Evolutionary conservation across 129 eudicot species (phyloP).

Genomic region (Lactuca saligna): DNA sequence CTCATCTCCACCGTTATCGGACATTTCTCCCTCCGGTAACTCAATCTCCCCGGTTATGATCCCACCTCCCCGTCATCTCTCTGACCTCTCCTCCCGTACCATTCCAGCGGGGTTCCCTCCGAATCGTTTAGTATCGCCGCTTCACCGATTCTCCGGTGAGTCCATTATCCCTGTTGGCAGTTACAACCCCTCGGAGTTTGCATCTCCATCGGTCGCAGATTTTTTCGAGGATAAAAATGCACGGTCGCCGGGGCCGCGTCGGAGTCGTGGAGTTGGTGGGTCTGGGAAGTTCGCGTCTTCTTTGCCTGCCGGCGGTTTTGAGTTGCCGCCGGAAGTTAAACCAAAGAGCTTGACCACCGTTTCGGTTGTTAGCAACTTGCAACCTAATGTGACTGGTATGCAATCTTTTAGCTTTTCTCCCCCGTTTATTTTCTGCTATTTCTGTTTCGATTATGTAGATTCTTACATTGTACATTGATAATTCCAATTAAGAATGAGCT

Average conservation of each 20-base stretch:
- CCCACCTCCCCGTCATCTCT: conserved; percentile 71
- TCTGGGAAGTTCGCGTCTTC: conserved; percentile 60
- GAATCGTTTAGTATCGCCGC: conserved; percentile 47
- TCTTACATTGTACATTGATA: not conserved
- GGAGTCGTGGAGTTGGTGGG: conserved; percentile 25
- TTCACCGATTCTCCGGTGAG: conserved; percentile 38
- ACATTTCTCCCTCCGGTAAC: conserved; percentile 59
- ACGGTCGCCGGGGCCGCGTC: conserved; percentile 35
- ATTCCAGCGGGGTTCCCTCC: conserved; percentile 30
- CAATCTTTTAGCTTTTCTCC: not conserved
- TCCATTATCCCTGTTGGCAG: conserved; percentile 33
- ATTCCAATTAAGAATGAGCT: not conserved
- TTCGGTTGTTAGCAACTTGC: conserved; percentile 41
- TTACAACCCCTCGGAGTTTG: conserved; percentile 42
- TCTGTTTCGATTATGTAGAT: not conserved
- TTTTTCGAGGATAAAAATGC: conserved; percentile 44
- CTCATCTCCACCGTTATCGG: conserved; percentile 46
- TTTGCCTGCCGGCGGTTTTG: conserved; percentile 69
- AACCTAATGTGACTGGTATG: conserved; percentile 29
- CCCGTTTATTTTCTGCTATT: not conserved
- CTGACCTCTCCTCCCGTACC: conserved; percentile 44
- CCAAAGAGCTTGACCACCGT: conserved; percentile 53
- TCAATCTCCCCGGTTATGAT: conserved; percentile 93
- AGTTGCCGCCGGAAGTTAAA: conserved; percentile 44
- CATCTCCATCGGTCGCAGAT: conserved; percentile 38